Evolutionary conservation across 2,329 filamentous ascomycete genomes (phyloP), one percentile per base, ranked within the genome.

Genomic region (Malbranchea zuffiana): DNA sequence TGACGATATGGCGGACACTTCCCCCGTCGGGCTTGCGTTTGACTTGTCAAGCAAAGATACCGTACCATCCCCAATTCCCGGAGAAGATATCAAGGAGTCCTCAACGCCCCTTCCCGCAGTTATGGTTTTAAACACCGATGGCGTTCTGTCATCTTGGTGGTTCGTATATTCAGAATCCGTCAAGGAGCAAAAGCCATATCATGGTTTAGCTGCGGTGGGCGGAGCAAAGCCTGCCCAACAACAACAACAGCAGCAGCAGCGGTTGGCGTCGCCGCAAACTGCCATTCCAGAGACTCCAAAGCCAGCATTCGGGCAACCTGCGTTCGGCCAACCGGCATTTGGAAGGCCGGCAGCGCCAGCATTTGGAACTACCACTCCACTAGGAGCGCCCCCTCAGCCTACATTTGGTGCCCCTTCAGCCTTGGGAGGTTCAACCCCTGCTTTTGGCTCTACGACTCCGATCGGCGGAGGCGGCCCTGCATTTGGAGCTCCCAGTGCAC

Each of bases 121-220:
- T 27, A 80, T 90, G 69, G 71, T 85, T 19, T 66, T 98, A 11
- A 96, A 92, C 42, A 80, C 94, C 47, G 84, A 95, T 51, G 90
- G 90, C 45, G 64, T 93, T 6, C 66, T 98, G 11, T 77, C 75
- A 30, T 72, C 78, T 8, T 98, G 88, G 86, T 95, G 88, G 84
- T 63, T 96, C 28, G 73, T 96, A 13, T 95, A 95, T 61, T 75
- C 81, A 23, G 85, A 92, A 27, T 86, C 88, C 2, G 78, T 98
- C 43, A 75, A 79, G 41, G 68, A 79, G 48, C 78, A 78, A 3
- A 75, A 74, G 5, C 73, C 75, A 0, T 96, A 86, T 56, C 72
- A 80, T 26, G 82, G 81, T 3, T 66, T 95, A 45, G 63, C 67
- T 40, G 58, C 59, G n/a, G 48, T 47, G 30, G 31, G 29, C 32